Base-by-base conservation (phyloP, 2,329 filamentous ascomycete genomes). In the Diaporthe citri region DNA sequence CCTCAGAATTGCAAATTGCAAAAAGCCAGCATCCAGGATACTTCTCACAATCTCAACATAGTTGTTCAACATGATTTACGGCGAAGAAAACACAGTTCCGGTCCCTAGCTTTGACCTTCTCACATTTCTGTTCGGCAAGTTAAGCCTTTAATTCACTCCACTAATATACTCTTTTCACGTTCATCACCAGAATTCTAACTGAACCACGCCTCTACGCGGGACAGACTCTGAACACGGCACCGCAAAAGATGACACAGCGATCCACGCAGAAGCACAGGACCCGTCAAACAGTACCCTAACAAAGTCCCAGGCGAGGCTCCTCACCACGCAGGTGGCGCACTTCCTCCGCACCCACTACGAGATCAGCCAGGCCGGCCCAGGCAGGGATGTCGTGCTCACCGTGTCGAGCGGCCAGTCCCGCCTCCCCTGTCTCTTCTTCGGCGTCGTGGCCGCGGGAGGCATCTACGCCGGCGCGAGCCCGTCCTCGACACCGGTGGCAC, bases 161-260 rank as follows among this genome's bases (percentile, higher is more conserved):
- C 17, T 7, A 6, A 4, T 56, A 28, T 8, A 9, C 12, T 31
- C 3, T 55, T 7, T 34, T 4, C 15, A 13, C 3, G 1, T 9
- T 3, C n/a, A 20, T 4, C 22, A 22, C 1, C 8, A 4, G 12
- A 0, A 28, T 25, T 12, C 9, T 10, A 0, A 66, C 20, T 17
- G 2, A n/a, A 17, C 2, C 1, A 34, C 17, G 7, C 10, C 28
- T 9, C 41, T 3, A 22, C 1, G 5, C 25, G 1, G 0, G 8
- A 36, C 7, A 66, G 62, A 51, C 6, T 66, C 62, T 0, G 28
- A 66, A 36, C 62, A 51, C 12, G 51, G 62, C 25, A 51, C 12
- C 1, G 62, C 62, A 17, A 9, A 66, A 20, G 28, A 36, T 1
- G 62, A 66, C 10, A 66, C 62, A 2, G 10, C 28, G 17, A 36